Conservation (phyloP, 2,329 filamentous ascomycete species). For the Raffaelea ambrosiae region DNA sequence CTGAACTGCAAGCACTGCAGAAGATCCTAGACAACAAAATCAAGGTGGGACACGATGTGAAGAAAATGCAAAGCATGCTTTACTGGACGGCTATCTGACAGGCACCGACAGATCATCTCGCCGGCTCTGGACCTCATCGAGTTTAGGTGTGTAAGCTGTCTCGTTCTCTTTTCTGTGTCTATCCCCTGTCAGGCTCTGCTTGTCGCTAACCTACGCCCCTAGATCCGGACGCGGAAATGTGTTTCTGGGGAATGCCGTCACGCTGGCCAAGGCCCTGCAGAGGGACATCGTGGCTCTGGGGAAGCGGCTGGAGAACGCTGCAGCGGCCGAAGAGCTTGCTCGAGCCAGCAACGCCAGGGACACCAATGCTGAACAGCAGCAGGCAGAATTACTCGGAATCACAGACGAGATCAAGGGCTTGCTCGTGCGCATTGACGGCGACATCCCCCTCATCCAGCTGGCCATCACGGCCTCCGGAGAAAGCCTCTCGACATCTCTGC, state of each 20-base stretch:
- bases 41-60: constrained; percentile 39
- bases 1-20: constrained; percentile 64
- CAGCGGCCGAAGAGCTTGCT: constrained; percentile 49
- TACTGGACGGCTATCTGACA: neutral
- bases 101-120: constrained; percentile 59
- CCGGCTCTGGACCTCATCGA: constrained; percentile 90
- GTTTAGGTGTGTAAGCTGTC: constrained; percentile 53
- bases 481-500: constrained; percentile 70
- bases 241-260: constrained; percentile 72
- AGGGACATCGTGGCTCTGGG: constrained; percentile 77
- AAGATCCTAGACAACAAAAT: constrained; percentile 77
- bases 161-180: neutral
- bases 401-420: constrained; percentile 67
- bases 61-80: neutral
- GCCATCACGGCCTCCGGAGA: constrained; percentile 92
- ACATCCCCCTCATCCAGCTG: constrained; percentile 83
- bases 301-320: constrained; percentile 62
- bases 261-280: constrained; percentile 72
- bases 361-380: constrained; percentile 45
- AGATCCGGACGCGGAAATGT: constrained; percentile 45
- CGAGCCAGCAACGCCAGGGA: constrained; percentile 33
- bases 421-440: constrained; percentile 74
- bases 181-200: no score
- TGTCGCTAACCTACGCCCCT: no score
- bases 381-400: constrained; percentile 59